Base-by-base conservation (phyloP, 129 eudicot genomes). In the Artemisia annua region DNA sequence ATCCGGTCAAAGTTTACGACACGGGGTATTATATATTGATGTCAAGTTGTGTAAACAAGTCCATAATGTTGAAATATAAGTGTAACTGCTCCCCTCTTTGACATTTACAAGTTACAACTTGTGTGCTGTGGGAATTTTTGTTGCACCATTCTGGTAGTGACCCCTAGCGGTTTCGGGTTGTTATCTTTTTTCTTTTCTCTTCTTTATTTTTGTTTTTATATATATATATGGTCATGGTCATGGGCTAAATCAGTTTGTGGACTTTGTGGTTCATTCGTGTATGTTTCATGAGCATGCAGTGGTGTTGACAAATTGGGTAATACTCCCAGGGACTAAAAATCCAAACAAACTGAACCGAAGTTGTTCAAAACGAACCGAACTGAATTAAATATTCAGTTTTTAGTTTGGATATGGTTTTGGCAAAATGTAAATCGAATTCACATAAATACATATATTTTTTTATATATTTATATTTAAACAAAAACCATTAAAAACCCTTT, bases 121-220 rank as follows among this genome's bases (percentile, higher is more conserved):
- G 52, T 63, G 50, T 52, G 24, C 69, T 52, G n/a, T 63, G 49
- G 61, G 61, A 62, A 62, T 0, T 11, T 58, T 57, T 57, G 46
- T 39, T 18, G 12, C 22, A 56, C 11, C 24, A 56, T 70, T 55
- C 17, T 16, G 66, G 67, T 72, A 69, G 32, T 46, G 35, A 66
- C 64, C 46, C 13, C 51, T 70, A 72, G 51, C 78, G 62, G 70
- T 73, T 73, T 73, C 78, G 53, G 30, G 63, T 73, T 73, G 43
- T 63, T 53, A 32, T 7, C 0, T 61, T 20, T 73, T 3, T 30
- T 53, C 3, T 16, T 20, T 10, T 10, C 0, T 3, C 0, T 0
- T 51, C 7, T 4, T 20, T 2, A 3, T 0, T 1, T n/a, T n/a
- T n/a, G n/a, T n/a, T n/a, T n/a, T n/a, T n/a, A n/a, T n/a, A n/a